Percentiles rank a stretch among this genome's conserved stretches.
Conservation (phyloP, 2,329 filamentous ascomycete species). For the Camillea tinctor region DNA sequence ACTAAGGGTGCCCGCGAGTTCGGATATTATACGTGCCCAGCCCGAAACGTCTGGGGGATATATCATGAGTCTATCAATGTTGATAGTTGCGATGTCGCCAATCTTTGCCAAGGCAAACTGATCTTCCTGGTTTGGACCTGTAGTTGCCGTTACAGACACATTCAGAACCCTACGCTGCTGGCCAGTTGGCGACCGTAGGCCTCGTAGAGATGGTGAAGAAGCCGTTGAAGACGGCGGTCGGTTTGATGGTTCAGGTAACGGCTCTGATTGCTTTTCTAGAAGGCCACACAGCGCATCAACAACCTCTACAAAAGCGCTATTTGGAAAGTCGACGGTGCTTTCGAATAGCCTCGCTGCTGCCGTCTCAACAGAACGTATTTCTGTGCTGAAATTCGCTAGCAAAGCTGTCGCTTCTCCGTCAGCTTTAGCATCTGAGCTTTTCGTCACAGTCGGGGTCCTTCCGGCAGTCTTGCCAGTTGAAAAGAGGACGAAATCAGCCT, state of each 20-base stretch:
- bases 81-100: conserved; percentile 70
- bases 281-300: conserved; percentile 73
- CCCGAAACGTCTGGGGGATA: conserved; percentile 68
- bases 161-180: conserved; percentile 48
- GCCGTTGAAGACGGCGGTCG: conserved; percentile 38
- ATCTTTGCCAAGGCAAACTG: conserved; percentile 71
- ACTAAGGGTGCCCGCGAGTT: conserved; percentile 52
- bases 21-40: conserved; percentile 66
- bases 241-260: conserved; percentile 30
- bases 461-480: conserved; percentile 56
- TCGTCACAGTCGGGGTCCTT: conserved; percentile 47
- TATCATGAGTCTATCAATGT: conserved; percentile 70
- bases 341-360: conserved; percentile 86
- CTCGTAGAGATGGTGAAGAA: conserved; percentile 34
- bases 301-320: conserved; percentile 75
- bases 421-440: conserved; percentile 45
- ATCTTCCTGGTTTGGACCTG: conserved; percentile 59
- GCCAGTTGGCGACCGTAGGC: conserved; percentile 27
- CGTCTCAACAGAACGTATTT: conserved; percentile 85
- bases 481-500: conserved; percentile 85
- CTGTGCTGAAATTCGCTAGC: conserved; percentile 69
- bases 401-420: conserved; percentile 52
- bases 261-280: conserved; percentile 46
- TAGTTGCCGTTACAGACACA: conserved; percentile 43
- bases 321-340: conserved; percentile 88